Evolutionary conservation across 2,329 filamentous ascomycete genomes (phyloP).

Genomic region (Fusarium burgessii): DNA sequence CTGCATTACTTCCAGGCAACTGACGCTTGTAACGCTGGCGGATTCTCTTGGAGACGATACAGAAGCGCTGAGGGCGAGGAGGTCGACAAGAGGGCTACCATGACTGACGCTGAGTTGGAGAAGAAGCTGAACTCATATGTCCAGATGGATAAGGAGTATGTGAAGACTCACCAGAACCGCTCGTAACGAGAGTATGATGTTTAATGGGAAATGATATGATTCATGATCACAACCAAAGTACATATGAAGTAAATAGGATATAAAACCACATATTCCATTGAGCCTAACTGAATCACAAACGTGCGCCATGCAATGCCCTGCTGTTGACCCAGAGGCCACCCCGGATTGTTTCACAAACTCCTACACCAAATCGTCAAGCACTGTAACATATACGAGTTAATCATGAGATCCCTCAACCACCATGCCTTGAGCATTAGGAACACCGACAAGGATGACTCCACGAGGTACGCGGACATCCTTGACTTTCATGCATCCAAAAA

Average conservation of each 20-base stretch:
- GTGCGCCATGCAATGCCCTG: conserved; percentile 15
- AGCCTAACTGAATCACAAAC: background rate
- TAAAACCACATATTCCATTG: background rate
- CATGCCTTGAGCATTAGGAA: conserved; percentile 71
- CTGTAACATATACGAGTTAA: conserved; percentile 12
- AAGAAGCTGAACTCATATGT: conserved; percentile 53
- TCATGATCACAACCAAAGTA: conserved; percentile 1
- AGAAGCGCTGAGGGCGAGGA: conserved; percentile 5
- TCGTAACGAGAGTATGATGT: background rate
- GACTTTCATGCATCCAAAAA: conserved; percentile 75
- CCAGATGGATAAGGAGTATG: conserved; percentile 51
- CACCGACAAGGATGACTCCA: conserved; percentile 67
- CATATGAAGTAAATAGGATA: background rate
- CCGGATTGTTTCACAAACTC: conserved; percentile 5
- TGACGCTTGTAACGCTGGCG: conserved; percentile 52
- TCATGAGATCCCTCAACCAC: conserved; percentile 62
- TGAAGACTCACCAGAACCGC: conserved; percentile 32
- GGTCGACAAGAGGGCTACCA: conserved; percentile 26
- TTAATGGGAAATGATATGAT: conserved; percentile 10
- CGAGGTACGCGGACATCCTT: conserved; percentile 64
- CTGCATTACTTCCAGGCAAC: conserved; percentile 62
- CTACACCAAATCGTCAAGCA: conserved; percentile 9
- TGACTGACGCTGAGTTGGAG: conserved; percentile 54
- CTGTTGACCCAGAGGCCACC: background rate
- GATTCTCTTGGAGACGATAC: conserved; percentile 46